Conservation (phyloP, 768 basidiomycete genomes). For the Lentinula sp. region DNA sequence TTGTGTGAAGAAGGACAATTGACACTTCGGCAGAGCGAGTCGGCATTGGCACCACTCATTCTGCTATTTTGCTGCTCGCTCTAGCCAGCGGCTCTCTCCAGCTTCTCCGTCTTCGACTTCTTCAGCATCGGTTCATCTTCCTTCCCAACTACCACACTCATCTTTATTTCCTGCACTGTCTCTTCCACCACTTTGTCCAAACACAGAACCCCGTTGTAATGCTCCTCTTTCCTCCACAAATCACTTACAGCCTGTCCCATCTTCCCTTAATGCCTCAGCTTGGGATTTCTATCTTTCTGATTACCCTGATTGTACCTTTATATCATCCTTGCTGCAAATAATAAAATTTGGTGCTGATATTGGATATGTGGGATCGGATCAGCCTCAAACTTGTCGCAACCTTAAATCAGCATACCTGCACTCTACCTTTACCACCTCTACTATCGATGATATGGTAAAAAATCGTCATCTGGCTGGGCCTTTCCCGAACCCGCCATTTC, state of each 20-base stretch:
- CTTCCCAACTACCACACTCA: neutral
- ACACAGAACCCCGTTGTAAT: conserved; percentile 11
- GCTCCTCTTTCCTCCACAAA: neutral
- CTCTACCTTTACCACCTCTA: too few species aligned
- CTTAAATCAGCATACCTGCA: neutral
- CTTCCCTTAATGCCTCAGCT: too few species aligned
- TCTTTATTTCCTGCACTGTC: neutral
- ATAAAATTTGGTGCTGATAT: neutral
- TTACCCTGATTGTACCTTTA: neutral
- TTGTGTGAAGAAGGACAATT: neutral
- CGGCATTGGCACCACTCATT: neutral
- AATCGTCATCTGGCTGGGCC: too few species aligned
- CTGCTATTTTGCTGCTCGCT: neutral
- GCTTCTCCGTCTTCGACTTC: neutral
- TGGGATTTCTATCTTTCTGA: neutral
- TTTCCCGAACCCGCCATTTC: too few species aligned
- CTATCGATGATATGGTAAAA: too few species aligned
- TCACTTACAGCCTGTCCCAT: neutral
- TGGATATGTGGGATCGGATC: neutral
- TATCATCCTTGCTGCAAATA: neutral
- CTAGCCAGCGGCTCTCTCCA: neutral
- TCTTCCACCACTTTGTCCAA: conserved; percentile 8
- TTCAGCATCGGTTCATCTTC: neutral
- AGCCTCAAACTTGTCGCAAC: neutral
- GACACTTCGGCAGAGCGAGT: too few species aligned